Evolutionary conservation across 768 basidiomycete species (phyloP).

Genomic region (Leucosporidium yakuticum): DNA sequence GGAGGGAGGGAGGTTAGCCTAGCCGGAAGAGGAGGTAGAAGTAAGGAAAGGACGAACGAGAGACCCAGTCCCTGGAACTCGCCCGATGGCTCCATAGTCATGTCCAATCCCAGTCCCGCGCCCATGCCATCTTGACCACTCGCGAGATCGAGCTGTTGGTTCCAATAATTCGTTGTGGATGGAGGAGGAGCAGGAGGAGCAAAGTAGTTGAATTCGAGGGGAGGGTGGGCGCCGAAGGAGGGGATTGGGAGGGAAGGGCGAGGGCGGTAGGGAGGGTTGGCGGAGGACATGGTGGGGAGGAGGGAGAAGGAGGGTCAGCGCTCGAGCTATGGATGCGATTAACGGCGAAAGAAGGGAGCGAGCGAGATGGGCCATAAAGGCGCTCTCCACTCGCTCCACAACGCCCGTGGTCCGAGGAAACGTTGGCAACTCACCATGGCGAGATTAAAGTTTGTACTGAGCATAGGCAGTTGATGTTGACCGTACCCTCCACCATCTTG

Average conservation of each 20-base stretch:
- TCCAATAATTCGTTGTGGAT: no score
- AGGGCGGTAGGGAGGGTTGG: conserved; percentile 43
- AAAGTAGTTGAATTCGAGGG: no score
- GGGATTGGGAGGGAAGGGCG: no score
- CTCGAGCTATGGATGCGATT: conserved; percentile 51
- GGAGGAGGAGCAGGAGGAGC: no score
- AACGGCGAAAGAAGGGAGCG: no score
- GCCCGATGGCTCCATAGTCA: conserved; percentile 15
- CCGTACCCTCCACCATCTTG: no score
- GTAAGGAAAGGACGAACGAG: conserved; percentile 21
- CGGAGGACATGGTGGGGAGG: conserved; percentile 55
- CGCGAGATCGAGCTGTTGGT: conserved; percentile 19
- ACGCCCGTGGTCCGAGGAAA: not conserved
- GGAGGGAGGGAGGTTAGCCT: not conserved
- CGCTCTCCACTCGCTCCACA: no score
- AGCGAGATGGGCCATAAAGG: no score
- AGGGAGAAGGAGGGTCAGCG: conserved; percentile 57
- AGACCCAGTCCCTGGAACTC: conserved; percentile 37
- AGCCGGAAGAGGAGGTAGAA: no score
- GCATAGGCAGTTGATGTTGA: no score
- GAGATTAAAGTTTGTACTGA: conserved; percentile 27
- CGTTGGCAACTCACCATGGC: conserved; percentile 20
- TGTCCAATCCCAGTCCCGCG: conserved; percentile 21
- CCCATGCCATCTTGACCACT: conserved; percentile 23
- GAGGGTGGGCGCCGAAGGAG: no score